Conservation (phyloP, 176 grass and related monocot species). For the Sorghum bicolor region Sorghum_bicolor_NCBIv3 NC_012871.2:509501-510000, state of each 20-base stretch:
- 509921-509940: too few species aligned
- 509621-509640: not conserved
- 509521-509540: not conserved
- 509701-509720: not conserved
- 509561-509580: not conserved
- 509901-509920: not conserved
- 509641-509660: not conserved
- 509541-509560: not conserved
- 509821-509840: not conserved
- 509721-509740: not conserved
- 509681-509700: not conserved
- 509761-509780: not conserved
- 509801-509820: too few species aligned
- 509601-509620: conserved; percentile 7
- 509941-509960: not conserved
- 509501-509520: not conserved
- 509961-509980: not conserved
- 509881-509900: too few species aligned
- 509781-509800: not conserved
- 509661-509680: too few species aligned
- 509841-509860: not conserved
- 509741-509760: not conserved
- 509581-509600: not conserved
- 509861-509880: not conserved
- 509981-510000: too few species aligned